These are phyloP conservation scores for Tricholoma terreum DNA, from an alignment of 768 basidiomycete genomes.

Conservation along the genomic window DNA sequence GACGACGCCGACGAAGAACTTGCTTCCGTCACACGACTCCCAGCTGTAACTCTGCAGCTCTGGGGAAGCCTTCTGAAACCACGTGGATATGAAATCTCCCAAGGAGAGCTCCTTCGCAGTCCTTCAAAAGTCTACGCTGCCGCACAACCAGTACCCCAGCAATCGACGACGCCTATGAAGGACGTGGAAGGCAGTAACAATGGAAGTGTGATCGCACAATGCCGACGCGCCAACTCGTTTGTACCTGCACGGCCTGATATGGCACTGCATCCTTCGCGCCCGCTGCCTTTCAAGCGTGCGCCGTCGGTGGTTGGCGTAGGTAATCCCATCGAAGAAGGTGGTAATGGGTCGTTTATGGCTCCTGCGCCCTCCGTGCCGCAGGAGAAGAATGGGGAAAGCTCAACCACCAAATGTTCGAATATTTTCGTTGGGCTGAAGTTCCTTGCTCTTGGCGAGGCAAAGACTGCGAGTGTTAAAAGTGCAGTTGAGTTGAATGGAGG, in stretches of 20 bases:
- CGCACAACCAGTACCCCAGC: slow-evolving; percentile 15
- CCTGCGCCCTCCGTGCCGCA: slow-evolving; percentile 5
- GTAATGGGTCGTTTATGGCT: slow-evolving; percentile 13
- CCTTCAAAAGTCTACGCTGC: slow-evolving; percentile 44
- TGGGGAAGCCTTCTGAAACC: slow-evolving; percentile 68
- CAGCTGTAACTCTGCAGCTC: slow-evolving; percentile 59
- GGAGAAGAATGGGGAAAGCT: slow-evolving; percentile 18
- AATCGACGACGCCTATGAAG: slow-evolving; percentile 4
- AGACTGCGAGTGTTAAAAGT: slow-evolving; percentile 47
- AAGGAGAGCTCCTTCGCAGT: slow-evolving; percentile 58
- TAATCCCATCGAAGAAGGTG: not conserved
- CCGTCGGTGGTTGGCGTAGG: slow-evolving; percentile 25
- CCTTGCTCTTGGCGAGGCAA: slow-evolving; percentile 66
- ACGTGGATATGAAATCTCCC: slow-evolving; percentile 62
- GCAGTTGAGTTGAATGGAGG: slow-evolving; percentile 66
- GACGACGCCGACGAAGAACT: slow-evolving; percentile 55
- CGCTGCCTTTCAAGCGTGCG: slow-evolving; percentile 47
- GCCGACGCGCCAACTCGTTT: slow-evolving; percentile 66
- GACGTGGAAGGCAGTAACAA: slow-evolving; percentile 16
- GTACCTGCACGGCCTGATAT: slow-evolving; percentile 33
- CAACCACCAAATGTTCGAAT: slow-evolving; percentile 14
- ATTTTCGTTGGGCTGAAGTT: slow-evolving; percentile 60
- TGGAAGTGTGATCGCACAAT: slow-evolving; percentile 53
- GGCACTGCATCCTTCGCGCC: slow-evolving; percentile 20
- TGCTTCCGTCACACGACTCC: slow-evolving; percentile 54